These are phyloP conservation scores for Thelonectria rubi DNA, from an alignment of 2,329 filamentous ascomycete species.

Conservation along the genomic window DNA sequence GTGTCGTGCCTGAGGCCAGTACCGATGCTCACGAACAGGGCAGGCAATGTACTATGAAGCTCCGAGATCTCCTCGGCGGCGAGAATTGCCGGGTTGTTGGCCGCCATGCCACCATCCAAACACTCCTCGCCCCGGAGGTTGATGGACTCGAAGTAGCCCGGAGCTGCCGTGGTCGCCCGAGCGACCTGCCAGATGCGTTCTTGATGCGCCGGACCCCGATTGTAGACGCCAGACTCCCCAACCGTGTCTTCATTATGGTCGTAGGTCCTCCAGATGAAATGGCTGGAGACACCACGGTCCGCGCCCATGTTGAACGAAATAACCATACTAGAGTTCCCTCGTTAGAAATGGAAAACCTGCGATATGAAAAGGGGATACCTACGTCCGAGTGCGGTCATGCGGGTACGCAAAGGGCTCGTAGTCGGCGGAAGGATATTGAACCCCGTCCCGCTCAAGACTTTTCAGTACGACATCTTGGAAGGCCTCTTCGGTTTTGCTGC, in stretches of 20 bases:
- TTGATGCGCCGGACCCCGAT: background rate
- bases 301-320: conserved; percentile 3
- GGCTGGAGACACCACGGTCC: background rate
- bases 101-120: conserved; percentile 8
- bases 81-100: background rate
- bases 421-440: background rate
- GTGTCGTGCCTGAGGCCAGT: conserved; percentile 1
- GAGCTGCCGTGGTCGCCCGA: conserved; percentile 4
- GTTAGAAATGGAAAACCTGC: background rate
- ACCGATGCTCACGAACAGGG: conserved; percentile 8
- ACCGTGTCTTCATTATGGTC: conserved; percentile 2
- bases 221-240: background rate
- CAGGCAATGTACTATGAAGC: background rate
- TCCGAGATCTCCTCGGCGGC: background rate
- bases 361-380: background rate
- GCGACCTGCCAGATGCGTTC: conserved; percentile 19
- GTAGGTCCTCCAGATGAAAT: conserved; percentile 7
- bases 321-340: background rate
- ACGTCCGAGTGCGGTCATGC: conserved; percentile 16
- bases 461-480: background rate
- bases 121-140: background rate
- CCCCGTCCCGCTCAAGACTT: background rate
- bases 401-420: conserved; percentile 9
- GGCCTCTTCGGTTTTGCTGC: background rate
- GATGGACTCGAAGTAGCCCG: conserved; percentile 10